These are phyloP conservation scores for Neolentinus lepideus DNA, from an alignment of 1,284 basidiomycete genomes.

Conservation along the genomic window DNA sequence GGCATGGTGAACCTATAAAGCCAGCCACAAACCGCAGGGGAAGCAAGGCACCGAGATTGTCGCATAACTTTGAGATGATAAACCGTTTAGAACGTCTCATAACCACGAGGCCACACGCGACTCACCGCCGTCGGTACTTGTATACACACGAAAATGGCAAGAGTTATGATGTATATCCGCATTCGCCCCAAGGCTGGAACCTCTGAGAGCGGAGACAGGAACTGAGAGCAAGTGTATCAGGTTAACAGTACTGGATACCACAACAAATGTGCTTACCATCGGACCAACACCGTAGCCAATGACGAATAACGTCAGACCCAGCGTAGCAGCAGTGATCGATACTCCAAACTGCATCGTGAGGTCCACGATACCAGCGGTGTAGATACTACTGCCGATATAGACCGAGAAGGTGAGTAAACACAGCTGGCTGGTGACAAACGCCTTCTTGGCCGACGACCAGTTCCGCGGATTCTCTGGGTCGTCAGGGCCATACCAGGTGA, in stretches of 20 bases:
- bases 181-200: conserved; percentile 29
- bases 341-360: conserved; percentile 42
- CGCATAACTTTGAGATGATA: conserved; percentile 28
- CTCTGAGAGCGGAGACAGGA: conserved; percentile 50
- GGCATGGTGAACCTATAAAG: conserved; percentile 34
- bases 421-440: conserved; percentile 42
- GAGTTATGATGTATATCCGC: conserved; percentile 45
- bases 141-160: conserved; percentile 45
- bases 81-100: background rate
- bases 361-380: conserved; percentile 35
- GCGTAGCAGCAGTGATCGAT: conserved; percentile 31
- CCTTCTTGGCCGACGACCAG: conserved; percentile 20
- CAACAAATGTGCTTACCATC: background rate
- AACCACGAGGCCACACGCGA: background rate
- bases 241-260: background rate
- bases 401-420: conserved; percentile 57
- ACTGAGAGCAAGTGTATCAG: conserved; percentile 28
- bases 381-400: conserved; percentile 26
- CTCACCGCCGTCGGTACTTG: conserved; percentile 38
- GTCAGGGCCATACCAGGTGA: conserved; percentile 22
- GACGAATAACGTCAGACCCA: conserved; percentile 30
- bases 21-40: conserved; percentile 61
- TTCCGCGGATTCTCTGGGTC: conserved; percentile 26
- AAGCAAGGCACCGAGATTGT: conserved; percentile 48
- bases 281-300: conserved; percentile 24